A percentile compares a stretch with the other conserved stretches of the same genome.
Conservation (phyloP, 1,139 yeast genomes). For the Lodderomyces elongisporus region DNA sequence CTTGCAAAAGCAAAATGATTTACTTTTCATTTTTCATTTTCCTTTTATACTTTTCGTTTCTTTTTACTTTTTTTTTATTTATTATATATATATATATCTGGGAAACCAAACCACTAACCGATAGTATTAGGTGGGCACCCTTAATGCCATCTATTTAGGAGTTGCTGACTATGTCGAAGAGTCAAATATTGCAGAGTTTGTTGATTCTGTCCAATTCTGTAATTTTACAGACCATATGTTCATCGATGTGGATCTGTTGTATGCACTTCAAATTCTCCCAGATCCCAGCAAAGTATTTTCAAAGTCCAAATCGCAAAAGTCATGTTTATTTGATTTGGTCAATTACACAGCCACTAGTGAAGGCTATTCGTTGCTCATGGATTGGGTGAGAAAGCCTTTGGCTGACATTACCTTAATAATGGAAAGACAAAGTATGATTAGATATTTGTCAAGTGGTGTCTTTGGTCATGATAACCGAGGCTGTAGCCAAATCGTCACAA, state of each 20-base stretch:
- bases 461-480: no score
- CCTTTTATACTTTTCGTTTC: no score
- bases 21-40: no score
- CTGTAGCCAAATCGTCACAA: no score
- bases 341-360: slow-evolving; percentile 21
- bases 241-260: slow-evolving; percentile 30
- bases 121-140: slow-evolving; percentile 8
- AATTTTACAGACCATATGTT: slow-evolving; percentile 18
- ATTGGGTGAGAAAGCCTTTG: slow-evolving; percentile 32
- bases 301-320: slow-evolving; percentile 10
- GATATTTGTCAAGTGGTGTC: slow-evolving; percentile 17
- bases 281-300: slow-evolving; percentile 9
- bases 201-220: slow-evolving; percentile 4
- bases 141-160: slow-evolving; percentile 9
- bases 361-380: slow-evolving; percentile 23
- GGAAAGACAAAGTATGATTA: slow-evolving; percentile 23
- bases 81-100: slow-evolving; percentile 3
- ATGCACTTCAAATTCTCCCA: slow-evolving; percentile 23
- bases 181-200: slow-evolving; percentile 4
- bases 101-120: neutral
- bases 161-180: slow-evolving; percentile 6
- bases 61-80: no score
- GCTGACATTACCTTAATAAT: slow-evolving; percentile 17
- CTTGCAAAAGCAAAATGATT: no score
- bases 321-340: slow-evolving; percentile 20